A percentile compares a stretch with the other conserved stretches of the same genome.
phyloP scores from a whole-genome alignment of 441 rosid species.

The Arabidopsis hybrid region DNA sequence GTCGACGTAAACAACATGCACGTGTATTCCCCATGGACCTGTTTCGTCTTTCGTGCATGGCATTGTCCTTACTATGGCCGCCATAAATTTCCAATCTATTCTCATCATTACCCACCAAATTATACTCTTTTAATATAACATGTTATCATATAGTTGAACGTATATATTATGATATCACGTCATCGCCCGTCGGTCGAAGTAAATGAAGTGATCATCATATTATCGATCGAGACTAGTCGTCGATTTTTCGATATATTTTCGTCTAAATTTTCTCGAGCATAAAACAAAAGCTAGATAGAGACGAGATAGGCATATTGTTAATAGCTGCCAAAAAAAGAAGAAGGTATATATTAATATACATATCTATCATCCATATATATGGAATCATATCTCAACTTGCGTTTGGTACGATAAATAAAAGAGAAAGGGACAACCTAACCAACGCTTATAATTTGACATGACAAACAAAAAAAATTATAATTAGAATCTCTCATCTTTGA shows the following conservation, averaged over 20 bases:
- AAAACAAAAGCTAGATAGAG: constrained; percentile 22
- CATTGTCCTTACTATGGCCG: constrained; percentile 24
- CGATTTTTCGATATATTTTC: background rate
- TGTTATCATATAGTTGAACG: background rate
- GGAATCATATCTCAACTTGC: constrained; percentile 37
- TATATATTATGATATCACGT: constrained; percentile 2
- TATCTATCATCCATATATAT: background rate
- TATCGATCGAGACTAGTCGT: background rate
- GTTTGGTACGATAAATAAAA: constrained; percentile 42
- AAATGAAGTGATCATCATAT: background rate
- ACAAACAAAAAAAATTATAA: constrained; percentile 13
- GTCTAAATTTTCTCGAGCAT: background rate
- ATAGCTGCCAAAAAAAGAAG: too few species aligned
- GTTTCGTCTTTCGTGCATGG: constrained; percentile 49
- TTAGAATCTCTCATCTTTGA: constrained; percentile 23
- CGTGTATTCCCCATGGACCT: constrained; percentile 48
- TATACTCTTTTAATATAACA: constrained; percentile 11
- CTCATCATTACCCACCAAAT: constrained; percentile 41
- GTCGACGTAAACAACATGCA: constrained; percentile 45
- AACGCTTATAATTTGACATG: constrained; percentile 44
- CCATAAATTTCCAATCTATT: constrained; percentile 33
- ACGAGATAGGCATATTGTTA: background rate
- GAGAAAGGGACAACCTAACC: constrained; percentile 48
- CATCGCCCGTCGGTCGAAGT: constrained; percentile 15
- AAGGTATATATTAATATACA: constrained; percentile 4